These are phyloP conservation scores for Talaromyces nanjingensis DNA, from an alignment of 495 filamentous ascomycete genomes.

Conservation along the genomic window DNA sequence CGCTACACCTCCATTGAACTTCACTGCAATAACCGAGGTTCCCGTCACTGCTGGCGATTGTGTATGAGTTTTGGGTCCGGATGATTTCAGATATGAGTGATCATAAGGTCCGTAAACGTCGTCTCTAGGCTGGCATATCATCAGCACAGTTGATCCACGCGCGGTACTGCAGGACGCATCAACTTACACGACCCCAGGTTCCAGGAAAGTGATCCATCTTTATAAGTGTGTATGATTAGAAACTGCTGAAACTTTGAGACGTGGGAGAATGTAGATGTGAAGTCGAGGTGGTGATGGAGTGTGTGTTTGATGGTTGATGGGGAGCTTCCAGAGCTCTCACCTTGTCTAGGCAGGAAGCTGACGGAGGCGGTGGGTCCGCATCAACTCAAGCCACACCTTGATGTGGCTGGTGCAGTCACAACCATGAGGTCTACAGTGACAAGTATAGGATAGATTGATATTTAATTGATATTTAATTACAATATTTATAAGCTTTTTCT, in stretches of 20 bases:
- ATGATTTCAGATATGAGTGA: conserved; percentile 66
- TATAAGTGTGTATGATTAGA: not conserved
- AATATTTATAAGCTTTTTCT: no score
- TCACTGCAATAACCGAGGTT: conserved; percentile 87
- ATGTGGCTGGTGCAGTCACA: not conserved
- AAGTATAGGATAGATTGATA: no score
- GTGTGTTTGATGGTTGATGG: not conserved
- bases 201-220: conserved; percentile 92
- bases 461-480: no score
- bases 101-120: conserved; percentile 95
- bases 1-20: conserved; percentile 92
- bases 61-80: conserved; percentile 73
- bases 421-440: no score
- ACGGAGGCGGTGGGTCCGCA: conserved; percentile 9
- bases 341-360: conserved; percentile 11
- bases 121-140: conserved; percentile 66
- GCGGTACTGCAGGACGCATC: not conserved
- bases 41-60: conserved; percentile 90
- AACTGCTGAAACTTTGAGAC: not conserved
- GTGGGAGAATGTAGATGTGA: not conserved
- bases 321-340: conserved; percentile 3
- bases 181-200: conserved; percentile 89
- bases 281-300: not conserved
- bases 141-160: not conserved
- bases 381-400: not conserved